Percentiles rank a stretch among this genome's conserved stretches.
These are phyloP conservation scores for Medicago arabica DNA, from an alignment of 306 rosid genomes.

Conservation along the genomic window DNA sequence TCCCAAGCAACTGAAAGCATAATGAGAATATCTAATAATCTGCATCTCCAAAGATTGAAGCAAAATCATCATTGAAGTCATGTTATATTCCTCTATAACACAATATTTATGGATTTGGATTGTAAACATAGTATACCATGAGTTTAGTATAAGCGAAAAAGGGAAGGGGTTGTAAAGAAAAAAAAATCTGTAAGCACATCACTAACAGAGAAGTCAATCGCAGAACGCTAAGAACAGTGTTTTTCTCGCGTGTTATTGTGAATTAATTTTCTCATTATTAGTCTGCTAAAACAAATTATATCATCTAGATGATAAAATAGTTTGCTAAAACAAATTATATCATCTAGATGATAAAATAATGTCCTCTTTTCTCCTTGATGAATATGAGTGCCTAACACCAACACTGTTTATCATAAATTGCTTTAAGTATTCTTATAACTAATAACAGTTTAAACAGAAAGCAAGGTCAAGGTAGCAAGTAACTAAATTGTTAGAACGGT, in stretches of 20 bases:
- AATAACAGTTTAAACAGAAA: not conserved
- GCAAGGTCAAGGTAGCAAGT: not conserved
- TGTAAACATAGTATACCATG: slow-evolving; percentile 8
- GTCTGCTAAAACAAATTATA: no score
- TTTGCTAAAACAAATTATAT: not conserved
- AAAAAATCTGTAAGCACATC: not conserved
- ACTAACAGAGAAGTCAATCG: slow-evolving; percentile 13
- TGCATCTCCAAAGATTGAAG: slow-evolving; percentile 53
- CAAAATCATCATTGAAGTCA: slow-evolving; percentile 24
- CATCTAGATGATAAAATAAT: not conserved
- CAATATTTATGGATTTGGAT: slow-evolving; percentile 23
- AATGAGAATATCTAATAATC: slow-evolving; percentile 84
- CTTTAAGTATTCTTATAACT: not conserved
- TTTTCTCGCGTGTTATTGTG: not conserved
- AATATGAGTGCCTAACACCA: slow-evolving; percentile 6
- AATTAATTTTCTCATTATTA: slow-evolving; percentile 10
- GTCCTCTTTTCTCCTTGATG: slow-evolving; percentile 17
- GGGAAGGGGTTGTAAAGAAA: not conserved
- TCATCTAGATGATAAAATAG: no score
- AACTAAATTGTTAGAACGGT: not conserved
- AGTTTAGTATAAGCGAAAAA: not conserved
- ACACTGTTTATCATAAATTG: slow-evolving; percentile 24
- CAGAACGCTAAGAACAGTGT: no score
- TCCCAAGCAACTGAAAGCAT: slow-evolving; percentile 74
- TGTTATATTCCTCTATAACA: slow-evolving; percentile 19